Percentiles rank a stretch among this genome's conserved stretches.
Evolutionary conservation across 345 rosid genomes (phyloP).

Genomic region (Excoecaria cochinchinensis): DNA sequence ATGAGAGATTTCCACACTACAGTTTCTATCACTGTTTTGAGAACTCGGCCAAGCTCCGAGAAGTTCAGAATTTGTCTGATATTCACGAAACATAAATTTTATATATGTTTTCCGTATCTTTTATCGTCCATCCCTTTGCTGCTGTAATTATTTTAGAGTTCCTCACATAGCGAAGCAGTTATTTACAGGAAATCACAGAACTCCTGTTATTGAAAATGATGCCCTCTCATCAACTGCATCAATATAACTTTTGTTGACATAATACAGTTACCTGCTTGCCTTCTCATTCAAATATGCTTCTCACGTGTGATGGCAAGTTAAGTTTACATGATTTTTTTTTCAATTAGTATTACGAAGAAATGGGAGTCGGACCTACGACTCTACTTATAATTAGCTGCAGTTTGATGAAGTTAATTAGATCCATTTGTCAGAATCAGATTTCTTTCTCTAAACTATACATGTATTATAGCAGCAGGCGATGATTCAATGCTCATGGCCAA

Average conservation of each 20-base stretch:
- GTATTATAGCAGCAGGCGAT: not conserved
- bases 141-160: not conserved
- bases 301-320: not conserved
- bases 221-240: not conserved
- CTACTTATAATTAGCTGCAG: too few species aligned
- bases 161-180: not conserved
- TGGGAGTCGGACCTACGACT: not conserved
- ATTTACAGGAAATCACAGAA: too few species aligned
- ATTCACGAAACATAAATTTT: conserved; percentile 20
- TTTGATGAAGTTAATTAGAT: not conserved
- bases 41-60: conserved; percentile 76
- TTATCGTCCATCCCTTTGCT: not conserved
- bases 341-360: not conserved
- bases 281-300: not conserved
- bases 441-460: not conserved
- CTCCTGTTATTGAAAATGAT: not conserved
- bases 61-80: conserved; percentile 69
- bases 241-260: not conserved
- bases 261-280: not conserved
- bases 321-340: too few species aligned
- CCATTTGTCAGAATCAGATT: not conserved
- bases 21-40: conserved; percentile 92
- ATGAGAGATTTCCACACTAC: conserved; percentile 89
- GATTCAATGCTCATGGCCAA: not conserved
- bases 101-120: not conserved